phyloP scores from a whole-genome alignment of 129 eudicot genomes.

The Silybum marianum region DNA sequence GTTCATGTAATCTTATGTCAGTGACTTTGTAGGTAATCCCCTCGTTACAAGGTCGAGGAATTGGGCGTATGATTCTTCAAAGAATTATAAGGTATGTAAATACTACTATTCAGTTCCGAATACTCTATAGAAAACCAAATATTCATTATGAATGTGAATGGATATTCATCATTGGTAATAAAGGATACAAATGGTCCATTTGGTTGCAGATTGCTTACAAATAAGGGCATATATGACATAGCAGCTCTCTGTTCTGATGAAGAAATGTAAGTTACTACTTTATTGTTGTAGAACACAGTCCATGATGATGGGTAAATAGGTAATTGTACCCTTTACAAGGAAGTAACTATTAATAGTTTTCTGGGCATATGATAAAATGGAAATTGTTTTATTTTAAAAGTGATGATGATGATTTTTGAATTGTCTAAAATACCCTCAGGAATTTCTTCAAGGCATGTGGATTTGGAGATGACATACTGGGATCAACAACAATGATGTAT shows the following conservation, averaged over 20 bases:
- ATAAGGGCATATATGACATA: constrained; percentile 79
- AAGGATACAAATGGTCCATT: neutral
- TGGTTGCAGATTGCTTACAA: constrained; percentile 76
- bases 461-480: constrained; percentile 78
- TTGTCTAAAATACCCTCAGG: constrained; percentile 47
- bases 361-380: neutral
- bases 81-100: constrained; percentile 64
- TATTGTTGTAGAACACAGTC: neutral
- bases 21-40: constrained; percentile 76
- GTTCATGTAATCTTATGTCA: constrained; percentile 25
- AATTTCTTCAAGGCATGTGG: constrained; percentile 82
- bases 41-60: constrained; percentile 64
- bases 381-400: neutral
- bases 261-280: constrained; percentile 50
- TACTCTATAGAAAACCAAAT: neutral
- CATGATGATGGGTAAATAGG: neutral
- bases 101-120: no score
- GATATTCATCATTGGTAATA: neutral
- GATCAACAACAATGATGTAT: constrained; percentile 98
- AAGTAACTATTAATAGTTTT: neutral
- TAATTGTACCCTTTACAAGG: neutral
- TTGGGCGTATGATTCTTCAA: constrained; percentile 71
- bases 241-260: constrained; percentile 76
- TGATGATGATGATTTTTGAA: neutral
- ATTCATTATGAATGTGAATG: neutral